Base-by-base conservation (phyloP, 2,329 filamentous ascomycete genomes). In the Cercospora sp. region DNA sequence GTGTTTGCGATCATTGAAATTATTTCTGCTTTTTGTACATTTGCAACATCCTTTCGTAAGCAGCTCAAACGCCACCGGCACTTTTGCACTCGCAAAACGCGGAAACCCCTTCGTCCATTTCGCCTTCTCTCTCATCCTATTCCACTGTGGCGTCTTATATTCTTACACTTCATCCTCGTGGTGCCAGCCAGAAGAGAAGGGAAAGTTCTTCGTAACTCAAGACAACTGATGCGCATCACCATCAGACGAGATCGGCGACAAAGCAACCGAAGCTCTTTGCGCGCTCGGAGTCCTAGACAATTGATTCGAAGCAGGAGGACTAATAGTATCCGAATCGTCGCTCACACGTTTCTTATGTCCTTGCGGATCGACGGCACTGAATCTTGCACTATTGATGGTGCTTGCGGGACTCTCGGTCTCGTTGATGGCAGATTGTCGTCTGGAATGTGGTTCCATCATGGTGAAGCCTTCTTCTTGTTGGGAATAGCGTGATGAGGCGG, bases 381-480 rank as follows among this genome's bases (percentile, higher is more conserved):
- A 39, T 16, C 33, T 1, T 16, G 33, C 13, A 39, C n/a, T 48
- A 3, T 20, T 48, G n/a, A 48, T 48, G n/a, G n/a, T 20, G 45
- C 20, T 20, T 20, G n/a, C 6, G n/a, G n/a, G n/a, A 6, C 45
- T 48, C n/a, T 48, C n/a, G n/a, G 7, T 20, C 45, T 57, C 53
- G 4, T 26, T 28, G 53, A 57, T 57, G 13, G 53, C 53, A 12
- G 53, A 57, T 20, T 23, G 10, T 28, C 53, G 53, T 20, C 45
- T 18, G 9, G 42, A 53, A 28, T 51, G 60, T 16, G 60, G 60
- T 20, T 53, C 60, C 28, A 63, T 53, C 60, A 63, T 63, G 26
- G 39, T 48, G 60, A 63, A 57, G 30, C 53, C 53, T 28, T 31
- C 53, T 28, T 57, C 23, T 10, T 36, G 48, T 20, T 53, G 36